Percentiles rank a stretch among this genome's conserved stretches.
phyloP scores from a whole-genome alignment of 2,329 filamentous ascomycete species.

The Trematosphaeria pertusa region DNA sequence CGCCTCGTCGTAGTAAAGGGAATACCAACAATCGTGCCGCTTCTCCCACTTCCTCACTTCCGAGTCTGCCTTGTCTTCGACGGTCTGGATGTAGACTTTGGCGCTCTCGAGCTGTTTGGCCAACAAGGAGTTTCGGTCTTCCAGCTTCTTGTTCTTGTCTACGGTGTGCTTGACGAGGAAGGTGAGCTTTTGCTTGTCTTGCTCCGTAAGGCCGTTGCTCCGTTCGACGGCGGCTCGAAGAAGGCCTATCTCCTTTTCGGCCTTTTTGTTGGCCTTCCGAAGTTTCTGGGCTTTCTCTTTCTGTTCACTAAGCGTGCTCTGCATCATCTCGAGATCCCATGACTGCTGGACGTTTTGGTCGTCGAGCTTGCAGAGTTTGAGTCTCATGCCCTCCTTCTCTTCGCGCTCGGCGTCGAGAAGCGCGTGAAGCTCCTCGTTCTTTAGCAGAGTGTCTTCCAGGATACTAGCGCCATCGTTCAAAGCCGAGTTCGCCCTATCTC shows the following conservation, averaged over 20 bases:
- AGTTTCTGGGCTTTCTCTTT: neutral
- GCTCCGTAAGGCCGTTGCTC: neutral
- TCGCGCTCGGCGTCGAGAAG: too few relatives aligned
- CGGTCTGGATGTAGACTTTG: neutral
- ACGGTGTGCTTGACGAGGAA: neutral
- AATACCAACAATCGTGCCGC: neutral
- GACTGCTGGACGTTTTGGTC: neutral
- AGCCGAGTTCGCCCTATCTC: too few relatives aligned
- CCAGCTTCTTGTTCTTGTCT: neutral
- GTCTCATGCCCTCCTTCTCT: too few relatives aligned
- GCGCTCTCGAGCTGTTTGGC: neutral
- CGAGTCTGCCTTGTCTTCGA: neutral
- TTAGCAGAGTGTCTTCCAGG: too few relatives aligned
- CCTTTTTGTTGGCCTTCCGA: neutral
- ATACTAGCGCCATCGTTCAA: too few relatives aligned
- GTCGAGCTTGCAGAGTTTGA: too few relatives aligned
- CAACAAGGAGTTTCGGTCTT: neutral
- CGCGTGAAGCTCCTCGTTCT: too few relatives aligned
- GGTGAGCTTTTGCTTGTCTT: neutral
- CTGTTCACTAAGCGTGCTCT: neutral
- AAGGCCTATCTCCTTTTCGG: neutral
- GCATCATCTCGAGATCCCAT: neutral
- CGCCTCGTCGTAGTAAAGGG: constrained; percentile 2
- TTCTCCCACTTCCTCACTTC: neutral
- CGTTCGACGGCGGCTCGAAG: neutral